Base-by-base conservation (phyloP, 805 yeast genomes). In the Candida pini region DNA sequence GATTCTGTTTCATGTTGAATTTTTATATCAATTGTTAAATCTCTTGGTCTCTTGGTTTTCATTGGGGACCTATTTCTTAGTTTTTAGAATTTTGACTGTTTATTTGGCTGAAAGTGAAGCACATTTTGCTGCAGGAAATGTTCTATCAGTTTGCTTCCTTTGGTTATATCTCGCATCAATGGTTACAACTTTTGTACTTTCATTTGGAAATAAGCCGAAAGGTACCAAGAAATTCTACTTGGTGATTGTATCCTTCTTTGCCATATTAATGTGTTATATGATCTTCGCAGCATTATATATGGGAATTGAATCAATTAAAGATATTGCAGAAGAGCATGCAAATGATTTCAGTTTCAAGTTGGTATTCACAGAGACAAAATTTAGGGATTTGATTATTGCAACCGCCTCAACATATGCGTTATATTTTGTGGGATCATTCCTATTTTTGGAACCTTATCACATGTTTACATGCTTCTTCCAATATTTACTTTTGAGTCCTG, bases 171-270 rank as follows among this genome's bases (percentile, higher is more conserved):
- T 82, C 38, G 81, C 81, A 1, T 81, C 89, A 12, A 62, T 92
- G 2, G 81, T 87, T 18, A 76, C 90, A 8, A 86, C 95, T 5
- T 89, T 90, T 62, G 86, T 90, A 26, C 63, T 90, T 38, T 82
- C 96, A 2, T 81, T 90, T 58, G 98, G 98, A 51, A 90, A 90
- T 57, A 79, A 94, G 23, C 97, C 98, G 2, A 75, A 82, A 44
- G 97, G 97, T 19, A 86, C 97, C 0, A 77, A 78, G 39, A 71
- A 65, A 48, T 81, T 88, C 49, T 90, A 92, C 55, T 56, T 81
- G 33, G 69, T 77, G 8, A 82, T 89, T 39, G 85, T 85, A 20
- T 60, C 73, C 12, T 75, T 89, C 49, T 90, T 90, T 62, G 96
- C 97, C 0, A 66, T 88, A 2, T 60, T 90, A 41, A 89, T 90